phyloP scores from a whole-genome alignment of 1,139 yeast species.

The Scheffersomyces quercinus region DNA sequence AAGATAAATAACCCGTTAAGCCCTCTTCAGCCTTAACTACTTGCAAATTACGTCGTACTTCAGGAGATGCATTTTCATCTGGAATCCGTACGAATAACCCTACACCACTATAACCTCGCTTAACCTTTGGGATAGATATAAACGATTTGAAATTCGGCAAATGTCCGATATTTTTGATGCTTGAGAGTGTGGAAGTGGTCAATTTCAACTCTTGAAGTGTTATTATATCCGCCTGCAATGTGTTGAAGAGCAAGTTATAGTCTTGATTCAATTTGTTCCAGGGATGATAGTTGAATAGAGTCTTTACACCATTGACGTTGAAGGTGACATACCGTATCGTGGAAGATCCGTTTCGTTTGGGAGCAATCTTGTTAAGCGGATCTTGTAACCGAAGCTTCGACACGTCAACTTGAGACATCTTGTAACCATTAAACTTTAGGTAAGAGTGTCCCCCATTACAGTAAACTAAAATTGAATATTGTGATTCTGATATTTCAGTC shows the following conservation, averaged over 20 bases:
- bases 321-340: conserved; percentile 60
- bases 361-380: background rate
- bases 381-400: background rate
- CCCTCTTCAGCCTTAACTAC: conserved; percentile 88
- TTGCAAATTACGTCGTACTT: conserved; percentile 37
- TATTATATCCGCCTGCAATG: conserved; percentile 70
- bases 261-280: conserved; percentile 61
- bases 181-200: conserved; percentile 48
- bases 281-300: conserved; percentile 78
- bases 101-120: conserved; percentile 91
- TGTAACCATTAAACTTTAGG: too few relatives aligned
- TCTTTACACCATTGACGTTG: conserved; percentile 83
- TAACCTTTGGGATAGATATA: conserved; percentile 63
- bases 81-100: conserved; percentile 74
- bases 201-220: conserved; percentile 84
- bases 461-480: too few relatives aligned
- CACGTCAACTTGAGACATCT: background rate
- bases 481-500: too few relatives aligned
- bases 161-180: conserved; percentile 48
- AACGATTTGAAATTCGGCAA: conserved; percentile 62
- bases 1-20: conserved; percentile 64
- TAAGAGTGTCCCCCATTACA: too few relatives aligned
- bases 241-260: conserved; percentile 50
- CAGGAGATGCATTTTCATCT: conserved; percentile 33
- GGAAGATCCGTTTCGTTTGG: background rate